Conservation (phyloP, 306 rosid genomes). For the Datisca glomerata region DNA sequence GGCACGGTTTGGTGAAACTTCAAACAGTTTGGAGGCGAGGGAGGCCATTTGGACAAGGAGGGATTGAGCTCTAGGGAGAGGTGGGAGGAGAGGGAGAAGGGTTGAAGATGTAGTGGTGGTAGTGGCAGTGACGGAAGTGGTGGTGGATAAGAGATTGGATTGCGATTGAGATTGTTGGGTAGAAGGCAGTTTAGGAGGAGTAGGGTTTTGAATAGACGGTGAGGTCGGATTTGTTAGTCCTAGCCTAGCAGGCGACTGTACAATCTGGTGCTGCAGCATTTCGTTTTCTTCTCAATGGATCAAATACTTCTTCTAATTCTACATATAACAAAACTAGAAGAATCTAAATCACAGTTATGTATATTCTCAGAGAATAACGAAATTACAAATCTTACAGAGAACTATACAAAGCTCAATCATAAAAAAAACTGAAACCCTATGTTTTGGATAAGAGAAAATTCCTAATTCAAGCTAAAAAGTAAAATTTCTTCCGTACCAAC, state of each 20-base stretch:
- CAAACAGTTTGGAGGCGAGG: constrained; percentile 58
- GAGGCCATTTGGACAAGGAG: constrained; percentile 82
- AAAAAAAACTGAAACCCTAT: too few species aligned
- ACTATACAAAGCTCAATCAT: too few species aligned
- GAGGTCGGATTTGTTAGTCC: constrained; percentile 77
- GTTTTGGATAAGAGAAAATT: too few species aligned
- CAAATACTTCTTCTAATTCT: neutral
- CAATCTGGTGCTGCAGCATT: constrained; percentile 75
- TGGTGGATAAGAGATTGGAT: constrained; percentile 5
- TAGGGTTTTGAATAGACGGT: constrained; percentile 57
- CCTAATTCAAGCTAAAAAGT: too few species aligned
- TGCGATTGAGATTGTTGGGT: constrained; percentile 22
- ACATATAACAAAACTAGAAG: too few species aligned
- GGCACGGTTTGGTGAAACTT: constrained; percentile 61
- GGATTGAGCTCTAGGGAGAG: constrained; percentile 81
- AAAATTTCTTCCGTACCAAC: too few species aligned
- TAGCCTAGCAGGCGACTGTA: constrained; percentile 77
- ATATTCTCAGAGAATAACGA: too few species aligned
- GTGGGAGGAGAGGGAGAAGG: constrained; percentile 74
- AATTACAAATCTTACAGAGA: too few species aligned
- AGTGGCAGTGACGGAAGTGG: constrained; percentile 11
- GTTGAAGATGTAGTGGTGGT: constrained; percentile 30
- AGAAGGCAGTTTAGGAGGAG: constrained; percentile 61
- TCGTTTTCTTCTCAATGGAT: constrained; percentile 3
- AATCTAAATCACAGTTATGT: too few species aligned